Conservation (phyloP, 23 red algal genomes). For the Gracilaria vermiculophylla region DNA sequence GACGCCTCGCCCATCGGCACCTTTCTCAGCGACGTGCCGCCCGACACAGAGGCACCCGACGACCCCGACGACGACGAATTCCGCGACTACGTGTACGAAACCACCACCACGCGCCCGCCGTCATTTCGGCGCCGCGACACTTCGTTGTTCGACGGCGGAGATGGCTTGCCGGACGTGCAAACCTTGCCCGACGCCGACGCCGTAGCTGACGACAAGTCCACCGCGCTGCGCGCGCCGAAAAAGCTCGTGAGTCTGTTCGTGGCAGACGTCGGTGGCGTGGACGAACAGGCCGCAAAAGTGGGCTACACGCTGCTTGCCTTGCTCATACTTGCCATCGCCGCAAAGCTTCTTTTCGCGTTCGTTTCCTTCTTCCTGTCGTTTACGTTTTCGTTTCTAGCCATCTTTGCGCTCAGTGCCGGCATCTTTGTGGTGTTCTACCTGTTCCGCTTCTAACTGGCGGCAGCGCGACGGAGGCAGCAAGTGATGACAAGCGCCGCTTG, state of each 20-base stretch:
- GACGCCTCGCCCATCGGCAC: constrained; percentile 26
- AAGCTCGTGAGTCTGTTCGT: constrained; percentile 29
- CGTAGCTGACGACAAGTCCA: not conserved
- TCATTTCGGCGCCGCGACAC: constrained; percentile 11
- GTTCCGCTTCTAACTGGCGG: constrained; percentile 30
- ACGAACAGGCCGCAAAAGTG: constrained; percentile 28
- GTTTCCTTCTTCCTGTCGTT: constrained; percentile 58
- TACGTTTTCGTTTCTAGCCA: constrained; percentile 56
- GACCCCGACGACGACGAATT: constrained; percentile 35
- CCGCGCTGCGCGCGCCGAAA: not conserved
- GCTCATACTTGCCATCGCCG: not conserved
- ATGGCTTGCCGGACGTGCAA: constrained; percentile 37
- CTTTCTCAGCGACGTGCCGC: constrained; percentile 6
- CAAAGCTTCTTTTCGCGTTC: constrained; percentile 34
- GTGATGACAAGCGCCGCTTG: not conserved
- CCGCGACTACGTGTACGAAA: constrained; percentile 58
- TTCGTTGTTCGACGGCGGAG: constrained; percentile 34
- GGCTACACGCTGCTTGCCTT: constrained; percentile 39
- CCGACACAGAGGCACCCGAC: constrained; percentile 7
- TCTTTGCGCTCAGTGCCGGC: constrained; percentile 60
- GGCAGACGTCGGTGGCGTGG: not conserved
- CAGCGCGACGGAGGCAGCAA: too few relatives aligned
- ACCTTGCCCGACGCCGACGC: not conserved
- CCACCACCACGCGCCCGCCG: constrained; percentile 28
- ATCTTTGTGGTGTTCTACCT: constrained; percentile 59